Base-by-base conservation (phyloP, 192 early-diverging fungal genomes). In the Coemansia sp. region DNA sequence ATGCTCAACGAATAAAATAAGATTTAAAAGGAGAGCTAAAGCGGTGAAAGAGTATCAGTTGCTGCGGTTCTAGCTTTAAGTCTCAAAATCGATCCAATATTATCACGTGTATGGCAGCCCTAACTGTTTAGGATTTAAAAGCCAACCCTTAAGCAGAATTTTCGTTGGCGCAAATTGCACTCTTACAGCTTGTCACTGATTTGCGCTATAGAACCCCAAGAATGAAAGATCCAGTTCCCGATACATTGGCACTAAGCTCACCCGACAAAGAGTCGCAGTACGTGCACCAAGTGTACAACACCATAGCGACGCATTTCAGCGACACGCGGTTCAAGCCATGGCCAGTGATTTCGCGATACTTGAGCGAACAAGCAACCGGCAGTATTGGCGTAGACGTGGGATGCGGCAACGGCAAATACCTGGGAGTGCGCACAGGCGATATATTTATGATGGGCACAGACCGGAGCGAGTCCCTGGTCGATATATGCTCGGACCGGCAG, bases 361-460 rank as follows among this genome's bases (percentile, higher is more conserved):
- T 98, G 6, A 66, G 62, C 24, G 75, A 60, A 0, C 81, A 88
- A 57, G 71, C 84, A 0, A 3, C 66, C 3, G 94, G 92, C 5
- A 90, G 89, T 54, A 26, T 98, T 2, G 96, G 96, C 12, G 92
- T 90, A 1, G 96, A 98, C 78, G 87, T 98, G 23, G 96, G 96
- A 16, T 96, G 96, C 66, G 96, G 96, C 11, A 98, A 98, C 78
- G 96, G 96, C 47, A 98, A 98, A 74, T 98, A 98, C 68, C 82
- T 98, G 68, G 89, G 88, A 27, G 90, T 96, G 3, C 95, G 96
- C 18, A 37, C 54, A 64, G 20, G 22, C 13, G 83, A 87, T n/a
- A 69, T 95, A 7, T 85, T 85, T 62, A 88, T 92, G 39, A 58
- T 93, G 32, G 96, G 95, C 49, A 92, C 90, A 0, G 96, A 98